These are phyloP conservation scores for Alternaria longipes DNA, from an alignment of 2,329 filamentous ascomycete species.

Conservation along the genomic window DNA sequence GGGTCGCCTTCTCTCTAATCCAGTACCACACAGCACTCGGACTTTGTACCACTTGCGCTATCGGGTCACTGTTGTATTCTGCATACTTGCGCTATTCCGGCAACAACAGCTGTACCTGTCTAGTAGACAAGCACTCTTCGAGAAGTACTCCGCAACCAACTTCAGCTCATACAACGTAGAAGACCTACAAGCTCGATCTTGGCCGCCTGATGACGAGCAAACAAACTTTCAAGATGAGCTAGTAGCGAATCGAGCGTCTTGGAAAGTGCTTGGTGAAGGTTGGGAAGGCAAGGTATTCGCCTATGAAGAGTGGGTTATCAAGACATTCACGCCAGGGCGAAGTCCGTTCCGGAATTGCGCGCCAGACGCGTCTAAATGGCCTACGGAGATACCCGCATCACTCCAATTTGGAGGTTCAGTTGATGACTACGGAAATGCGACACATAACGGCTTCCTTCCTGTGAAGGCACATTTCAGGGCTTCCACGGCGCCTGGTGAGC, in stretches of 20 bases:
- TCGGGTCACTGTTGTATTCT: conserved; percentile 25
- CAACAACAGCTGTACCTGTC: conserved; percentile 31
- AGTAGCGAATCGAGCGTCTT: conserved; percentile 28
- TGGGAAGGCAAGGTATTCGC: conserved; percentile 37
- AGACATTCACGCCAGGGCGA: conserved; percentile 34
- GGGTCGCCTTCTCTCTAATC: conserved; percentile 15
- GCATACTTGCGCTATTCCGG: conserved; percentile 25
- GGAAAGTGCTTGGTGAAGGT: conserved; percentile 33
- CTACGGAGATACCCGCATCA: conserved; percentile 41
- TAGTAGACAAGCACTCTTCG: conserved; percentile 29
- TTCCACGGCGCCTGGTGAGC: conserved; percentile 11
- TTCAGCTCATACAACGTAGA: conserved; percentile 13
- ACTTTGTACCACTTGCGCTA: conserved; percentile 14
- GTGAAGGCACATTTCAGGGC: conserved; percentile 30
- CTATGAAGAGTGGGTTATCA: conserved; percentile 36
- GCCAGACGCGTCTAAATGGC: conserved; percentile 28
- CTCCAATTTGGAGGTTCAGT: conserved; percentile 26
- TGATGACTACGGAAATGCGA: background rate
- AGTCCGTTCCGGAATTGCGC: conserved; percentile 41
- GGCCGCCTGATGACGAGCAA: conserved; percentile 17
- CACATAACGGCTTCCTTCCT: conserved; percentile 25
- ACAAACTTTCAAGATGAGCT: conserved; percentile 26
- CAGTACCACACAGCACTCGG: conserved; percentile 17
- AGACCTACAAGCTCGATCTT: conserved; percentile 4
- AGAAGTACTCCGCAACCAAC: conserved; percentile 34